Percentiles rank a stretch among this genome's conserved stretches.
These are phyloP conservation scores for Starmera stellimalicola DNA, from an alignment of 1,139 yeast genomes.

Conservation along the genomic window DNA sequence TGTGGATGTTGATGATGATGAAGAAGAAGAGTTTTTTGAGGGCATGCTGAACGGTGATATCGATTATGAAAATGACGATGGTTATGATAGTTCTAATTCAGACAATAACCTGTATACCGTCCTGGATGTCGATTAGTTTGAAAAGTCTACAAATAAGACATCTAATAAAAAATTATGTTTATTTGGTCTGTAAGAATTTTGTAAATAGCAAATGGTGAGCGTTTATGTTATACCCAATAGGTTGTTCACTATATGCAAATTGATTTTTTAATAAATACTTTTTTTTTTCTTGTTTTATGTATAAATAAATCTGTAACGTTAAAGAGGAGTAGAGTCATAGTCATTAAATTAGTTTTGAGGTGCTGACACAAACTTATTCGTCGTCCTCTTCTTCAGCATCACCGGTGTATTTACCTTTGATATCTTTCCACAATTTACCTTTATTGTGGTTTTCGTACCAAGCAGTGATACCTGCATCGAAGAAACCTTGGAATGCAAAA, in stretches of 20 bases:
- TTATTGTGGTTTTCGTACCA: constrained; percentile 86
- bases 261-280: not conserved
- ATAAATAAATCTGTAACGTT: not conserved
- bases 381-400: constrained; percentile 56
- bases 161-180: not conserved
- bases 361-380: constrained; percentile 19
- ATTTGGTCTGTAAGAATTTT: too few relatives aligned
- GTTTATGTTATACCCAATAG: too few relatives aligned
- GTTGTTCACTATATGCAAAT: too few relatives aligned
- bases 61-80: too few relatives aligned
- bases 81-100: too few relatives aligned
- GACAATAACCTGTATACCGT: too few relatives aligned
- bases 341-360: not conserved
- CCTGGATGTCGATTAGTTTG: not conserved
- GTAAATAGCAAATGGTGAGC: too few relatives aligned
- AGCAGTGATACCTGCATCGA: constrained; percentile 66
- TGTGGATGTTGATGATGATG: constrained; percentile 4
- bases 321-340: not conserved
- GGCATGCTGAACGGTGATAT: not conserved
- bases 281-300: not conserved
- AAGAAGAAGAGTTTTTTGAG: constrained; percentile 2
- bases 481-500: constrained; percentile 80
- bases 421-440: constrained; percentile 97
- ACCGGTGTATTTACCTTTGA: constrained; percentile 55
- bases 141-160: not conserved